Evolutionary conservation across 176 grass and related monocot genomes (phyloP).

Genomic region (Hyparrhenia diplandra): DNA sequence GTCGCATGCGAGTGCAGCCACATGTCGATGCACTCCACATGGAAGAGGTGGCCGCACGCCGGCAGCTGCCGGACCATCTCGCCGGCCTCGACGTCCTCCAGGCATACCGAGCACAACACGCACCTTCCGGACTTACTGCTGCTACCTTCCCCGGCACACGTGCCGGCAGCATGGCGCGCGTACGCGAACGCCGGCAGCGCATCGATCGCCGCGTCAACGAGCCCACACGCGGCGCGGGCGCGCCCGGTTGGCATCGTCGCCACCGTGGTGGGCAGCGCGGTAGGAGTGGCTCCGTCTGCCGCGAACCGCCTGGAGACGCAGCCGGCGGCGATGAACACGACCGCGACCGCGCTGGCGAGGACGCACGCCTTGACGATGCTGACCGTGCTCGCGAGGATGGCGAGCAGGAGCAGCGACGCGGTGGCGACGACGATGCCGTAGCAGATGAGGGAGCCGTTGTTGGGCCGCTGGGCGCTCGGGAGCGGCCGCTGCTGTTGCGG

Average conservation of each 20-base stretch:
- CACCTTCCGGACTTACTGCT: not conserved
- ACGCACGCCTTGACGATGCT: constrained; percentile 11
- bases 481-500: not conserved
- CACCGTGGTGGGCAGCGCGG: not conserved
- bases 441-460: not conserved
- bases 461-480: not conserved
- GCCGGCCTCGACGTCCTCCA: constrained; percentile 10
- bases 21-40: constrained; percentile 16
- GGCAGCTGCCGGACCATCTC: constrained; percentile 25
- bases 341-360: not conserved
- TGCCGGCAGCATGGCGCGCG: not conserved
- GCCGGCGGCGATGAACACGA: not conserved
- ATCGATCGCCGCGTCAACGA: not conserved
- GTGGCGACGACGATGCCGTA: constrained; percentile 19
- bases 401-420: constrained; percentile 28
- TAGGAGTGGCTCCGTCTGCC: not conserved
- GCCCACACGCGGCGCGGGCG: not conserved
- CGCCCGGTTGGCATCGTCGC: not conserved
- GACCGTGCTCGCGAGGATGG: constrained; percentile 12
- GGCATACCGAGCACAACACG: constrained; percentile 5
- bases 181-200: constrained; percentile 28
- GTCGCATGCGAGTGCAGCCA: constrained; percentile 9
- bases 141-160: not conserved
- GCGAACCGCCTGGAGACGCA: not conserved
- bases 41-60: constrained; percentile 19